Evolutionary conservation across 805 yeast species (phyloP).

Genomic region (Candida peoriensis): DNA sequence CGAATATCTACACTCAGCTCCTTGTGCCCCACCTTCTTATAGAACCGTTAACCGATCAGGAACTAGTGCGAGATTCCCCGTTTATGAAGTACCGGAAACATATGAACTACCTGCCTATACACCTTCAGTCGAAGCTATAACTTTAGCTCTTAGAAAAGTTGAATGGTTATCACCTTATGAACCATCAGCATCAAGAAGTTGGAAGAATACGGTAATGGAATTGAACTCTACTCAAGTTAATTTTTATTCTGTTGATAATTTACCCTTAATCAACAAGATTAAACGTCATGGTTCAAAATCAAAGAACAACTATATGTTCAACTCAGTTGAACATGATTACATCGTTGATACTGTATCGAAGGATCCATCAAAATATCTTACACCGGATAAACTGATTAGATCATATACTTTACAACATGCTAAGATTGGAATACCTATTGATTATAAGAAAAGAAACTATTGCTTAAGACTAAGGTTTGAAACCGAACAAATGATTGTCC

Average conservation of each 20-base stretch:
- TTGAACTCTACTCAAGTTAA: conserved; percentile 84
- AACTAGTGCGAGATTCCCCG: conserved; percentile 25
- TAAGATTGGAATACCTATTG: conserved; percentile 78
- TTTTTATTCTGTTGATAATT: conserved; percentile 45
- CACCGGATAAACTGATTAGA: conserved; percentile 35
- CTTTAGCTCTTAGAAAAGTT: conserved; percentile 54
- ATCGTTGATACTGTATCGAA: conserved; percentile 14
- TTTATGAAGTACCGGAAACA: conserved; percentile 27
- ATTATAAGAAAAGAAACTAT: conserved; percentile 65
- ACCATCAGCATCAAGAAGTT: conserved; percentile 56
- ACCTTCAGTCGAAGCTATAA: conserved; percentile 60
- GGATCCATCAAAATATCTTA: conserved; percentile 13
- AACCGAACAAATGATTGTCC: conserved; percentile 72
- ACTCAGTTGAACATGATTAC: conserved; percentile 22
- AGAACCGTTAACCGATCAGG: conserved; percentile 6
- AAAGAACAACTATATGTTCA: conserved; percentile 20
- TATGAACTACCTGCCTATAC: conserved; percentile 52
- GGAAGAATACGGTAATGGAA: conserved; percentile 68
- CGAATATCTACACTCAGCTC: conserved; percentile 13
- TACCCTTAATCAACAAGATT: conserved; percentile 25
- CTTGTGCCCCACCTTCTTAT: conserved; percentile 14
- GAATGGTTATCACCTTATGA: conserved; percentile 82
- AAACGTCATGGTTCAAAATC: conserved; percentile 24
- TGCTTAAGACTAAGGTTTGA: conserved; percentile 77
- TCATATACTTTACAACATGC: conserved; percentile 83